Conservation (phyloP, 345 rosid genomes). For the Rhizophora mangle region DNA sequence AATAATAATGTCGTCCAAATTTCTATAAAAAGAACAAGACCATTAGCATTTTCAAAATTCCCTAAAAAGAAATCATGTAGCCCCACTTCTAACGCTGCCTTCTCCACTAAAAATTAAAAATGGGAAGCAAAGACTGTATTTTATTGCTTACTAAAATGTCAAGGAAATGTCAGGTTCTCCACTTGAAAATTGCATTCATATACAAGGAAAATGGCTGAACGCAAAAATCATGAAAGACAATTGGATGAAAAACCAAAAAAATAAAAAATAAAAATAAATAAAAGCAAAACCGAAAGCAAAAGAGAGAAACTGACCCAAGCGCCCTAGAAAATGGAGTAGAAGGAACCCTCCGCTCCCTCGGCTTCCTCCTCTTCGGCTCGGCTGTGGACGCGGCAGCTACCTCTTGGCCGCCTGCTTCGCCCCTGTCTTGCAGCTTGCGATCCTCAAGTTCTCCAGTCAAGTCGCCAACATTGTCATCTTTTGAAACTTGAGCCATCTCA, state of each 20-base stretch:
- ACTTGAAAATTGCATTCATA: no score
- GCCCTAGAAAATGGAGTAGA: slow-evolving; percentile 88
- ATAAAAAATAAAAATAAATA: not conserved
- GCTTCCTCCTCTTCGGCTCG: slow-evolving; percentile 61
- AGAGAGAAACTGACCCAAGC: slow-evolving; percentile 51
- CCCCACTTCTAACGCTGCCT: no score
- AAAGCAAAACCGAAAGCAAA: not conserved
- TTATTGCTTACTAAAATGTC: no score
- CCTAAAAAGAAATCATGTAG: no score
- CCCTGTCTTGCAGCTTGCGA: slow-evolving; percentile 19
- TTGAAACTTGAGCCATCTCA: slow-evolving; percentile 5
- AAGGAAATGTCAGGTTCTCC: no score
- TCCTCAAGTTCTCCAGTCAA: slow-evolving; percentile 23
- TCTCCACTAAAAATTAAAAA: no score
- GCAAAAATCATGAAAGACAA: no score
- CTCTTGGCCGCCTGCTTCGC: slow-evolving; percentile 20
- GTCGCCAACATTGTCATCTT: slow-evolving; percentile 5
- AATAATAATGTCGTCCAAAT: no score
- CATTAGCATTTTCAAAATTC: no score
- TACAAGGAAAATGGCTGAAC: no score
- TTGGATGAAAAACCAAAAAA: not conserved
- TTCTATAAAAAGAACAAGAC: no score
- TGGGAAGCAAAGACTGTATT: no score
- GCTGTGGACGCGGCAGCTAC: slow-evolving; percentile 12
- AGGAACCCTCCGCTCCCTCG: slow-evolving; percentile 87